Evolutionary conservation across 179 eudicot genomes (phyloP).

Genomic region (Gypsophila paniculata): DNA sequence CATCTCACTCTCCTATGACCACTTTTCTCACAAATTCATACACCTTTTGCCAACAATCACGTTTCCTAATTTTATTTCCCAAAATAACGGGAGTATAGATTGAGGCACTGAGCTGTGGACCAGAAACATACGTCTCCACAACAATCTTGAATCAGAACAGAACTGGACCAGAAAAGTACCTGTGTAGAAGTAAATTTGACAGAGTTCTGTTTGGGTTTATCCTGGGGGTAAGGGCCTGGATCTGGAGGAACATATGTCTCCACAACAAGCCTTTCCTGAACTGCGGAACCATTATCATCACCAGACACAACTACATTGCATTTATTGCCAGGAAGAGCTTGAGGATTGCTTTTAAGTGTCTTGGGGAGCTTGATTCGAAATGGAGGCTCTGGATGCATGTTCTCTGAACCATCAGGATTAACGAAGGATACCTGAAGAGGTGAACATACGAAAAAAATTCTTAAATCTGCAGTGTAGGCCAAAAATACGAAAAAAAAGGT

Average conservation of each 20-base stretch:
- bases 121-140: background rate
- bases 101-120: too few species aligned
- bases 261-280: constrained; percentile 62
- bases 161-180: constrained; percentile 37
- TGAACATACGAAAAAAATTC: constrained; percentile 2
- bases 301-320: constrained; percentile 28
- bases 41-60: too few species aligned
- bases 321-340: constrained; percentile 62
- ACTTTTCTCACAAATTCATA: too few species aligned
- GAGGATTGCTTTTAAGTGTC: constrained; percentile 51
- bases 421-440: constrained; percentile 56
- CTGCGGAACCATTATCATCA: constrained; percentile 34
- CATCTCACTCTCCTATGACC: too few species aligned
- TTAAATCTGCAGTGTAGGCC: background rate
- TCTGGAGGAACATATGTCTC: constrained; percentile 93
- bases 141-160: constrained; percentile 1
- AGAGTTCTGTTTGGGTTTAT: constrained; percentile 91
- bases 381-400: constrained; percentile 61
- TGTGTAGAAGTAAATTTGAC: constrained; percentile 92
- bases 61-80: too few species aligned
- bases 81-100: too few species aligned
- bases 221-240: constrained; percentile 98
- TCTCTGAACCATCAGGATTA: constrained; percentile 74
- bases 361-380: constrained; percentile 69
- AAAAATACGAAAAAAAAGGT: background rate